Evolutionary conservation across 2,329 filamentous ascomycete genomes (phyloP).

Genomic region (Diaporthe australafricana): DNA sequence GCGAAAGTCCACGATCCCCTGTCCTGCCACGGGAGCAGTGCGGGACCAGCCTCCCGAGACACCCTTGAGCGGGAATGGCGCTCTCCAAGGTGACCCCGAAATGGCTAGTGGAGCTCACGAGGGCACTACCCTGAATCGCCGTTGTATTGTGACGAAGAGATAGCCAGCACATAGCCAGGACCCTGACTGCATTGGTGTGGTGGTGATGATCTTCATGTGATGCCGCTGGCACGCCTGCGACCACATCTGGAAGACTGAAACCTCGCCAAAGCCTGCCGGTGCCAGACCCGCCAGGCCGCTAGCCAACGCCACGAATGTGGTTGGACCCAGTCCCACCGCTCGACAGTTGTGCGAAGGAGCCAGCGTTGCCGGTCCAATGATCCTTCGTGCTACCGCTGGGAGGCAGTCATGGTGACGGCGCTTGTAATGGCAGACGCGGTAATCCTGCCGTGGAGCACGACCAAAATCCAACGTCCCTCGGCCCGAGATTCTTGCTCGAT

Average conservation of each 20-base stretch:
- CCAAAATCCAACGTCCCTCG: neutral
- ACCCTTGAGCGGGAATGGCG: slow-evolving; percentile 20
- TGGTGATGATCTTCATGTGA: slow-evolving; percentile 19
- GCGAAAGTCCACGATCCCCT: slow-evolving; percentile 26
- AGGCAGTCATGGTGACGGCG: slow-evolving; percentile 3
- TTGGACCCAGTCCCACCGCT: neutral
- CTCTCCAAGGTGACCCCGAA: slow-evolving; percentile 5
- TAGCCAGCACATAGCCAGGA: slow-evolving; percentile 7
- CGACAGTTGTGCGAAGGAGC: slow-evolving; percentile 10
- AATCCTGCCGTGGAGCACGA: slow-evolving; percentile 5
- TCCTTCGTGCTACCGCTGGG: neutral
- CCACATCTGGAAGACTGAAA: neutral
- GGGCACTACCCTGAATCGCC: slow-evolving; percentile 31
- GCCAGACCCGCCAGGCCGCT: slow-evolving; percentile 14
- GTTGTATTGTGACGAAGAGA: slow-evolving; percentile 23
- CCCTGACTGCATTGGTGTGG: slow-evolving; percentile 6
- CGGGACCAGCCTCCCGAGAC: slow-evolving; percentile 25
- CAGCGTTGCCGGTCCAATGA: neutral
- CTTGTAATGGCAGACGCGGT: slow-evolving; percentile 14
- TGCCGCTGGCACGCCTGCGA: slow-evolving; percentile 19
- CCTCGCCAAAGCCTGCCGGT: slow-evolving; percentile 22
- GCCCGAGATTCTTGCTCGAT: neutral
- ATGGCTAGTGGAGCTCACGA: slow-evolving; percentile 14
- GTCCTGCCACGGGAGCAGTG: slow-evolving; percentile 20
- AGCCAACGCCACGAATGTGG: neutral